Percentiles rank a stretch among this genome's conserved stretches.
phyloP scores from a whole-genome alignment of 495 filamentous ascomycete genomes.

The Talaromyces thailandensis region DNA sequence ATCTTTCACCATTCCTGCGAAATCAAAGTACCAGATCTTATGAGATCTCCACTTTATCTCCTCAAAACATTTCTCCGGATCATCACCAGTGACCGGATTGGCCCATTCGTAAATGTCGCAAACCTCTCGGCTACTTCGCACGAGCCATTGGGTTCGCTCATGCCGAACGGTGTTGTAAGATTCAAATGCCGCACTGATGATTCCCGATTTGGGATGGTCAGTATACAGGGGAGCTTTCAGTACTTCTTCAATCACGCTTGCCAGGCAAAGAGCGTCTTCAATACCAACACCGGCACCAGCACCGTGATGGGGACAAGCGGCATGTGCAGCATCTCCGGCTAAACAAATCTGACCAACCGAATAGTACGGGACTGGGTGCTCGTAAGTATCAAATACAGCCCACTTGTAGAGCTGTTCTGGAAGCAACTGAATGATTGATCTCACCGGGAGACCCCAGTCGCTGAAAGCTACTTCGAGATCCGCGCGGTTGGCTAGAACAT shows the following conservation, averaged over 20 bases:
- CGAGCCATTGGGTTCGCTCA: slow-evolving; percentile 23
- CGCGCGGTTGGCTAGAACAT: slow-evolving; percentile 11
- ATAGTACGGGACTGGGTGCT: slow-evolving; percentile 34
- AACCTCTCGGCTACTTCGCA: slow-evolving; percentile 23
- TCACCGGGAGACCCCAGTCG: slow-evolving; percentile 27
- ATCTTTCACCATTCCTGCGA: slow-evolving; percentile 14
- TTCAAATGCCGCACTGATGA: slow-evolving; percentile 10
- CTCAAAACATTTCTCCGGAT: slow-evolving; percentile 13
- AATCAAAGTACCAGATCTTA: slow-evolving; percentile 27
- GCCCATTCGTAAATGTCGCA: slow-evolving; percentile 20
- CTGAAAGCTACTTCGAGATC: slow-evolving; percentile 21
- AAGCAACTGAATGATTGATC: slow-evolving; percentile 30
- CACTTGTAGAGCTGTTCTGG: slow-evolving; percentile 40
- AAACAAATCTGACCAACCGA: slow-evolving; percentile 29
- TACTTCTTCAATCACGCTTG: slow-evolving; percentile 18
- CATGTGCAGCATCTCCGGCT: slow-evolving; percentile 42
- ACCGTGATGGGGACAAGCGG: slow-evolving; percentile 36
- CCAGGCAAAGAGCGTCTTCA: slow-evolving; percentile 41
- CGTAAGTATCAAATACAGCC: slow-evolving; percentile 44
- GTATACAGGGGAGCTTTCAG: neutral
- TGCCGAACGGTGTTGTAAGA: slow-evolving; percentile 13
- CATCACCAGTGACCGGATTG: slow-evolving; percentile 7
- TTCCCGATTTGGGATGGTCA: neutral
- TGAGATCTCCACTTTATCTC: slow-evolving; percentile 19
- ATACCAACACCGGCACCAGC: slow-evolving; percentile 47